phyloP scores from a whole-genome alignment of 768 basidiomycete genomes.

The Mycena kentingensis region DNA sequence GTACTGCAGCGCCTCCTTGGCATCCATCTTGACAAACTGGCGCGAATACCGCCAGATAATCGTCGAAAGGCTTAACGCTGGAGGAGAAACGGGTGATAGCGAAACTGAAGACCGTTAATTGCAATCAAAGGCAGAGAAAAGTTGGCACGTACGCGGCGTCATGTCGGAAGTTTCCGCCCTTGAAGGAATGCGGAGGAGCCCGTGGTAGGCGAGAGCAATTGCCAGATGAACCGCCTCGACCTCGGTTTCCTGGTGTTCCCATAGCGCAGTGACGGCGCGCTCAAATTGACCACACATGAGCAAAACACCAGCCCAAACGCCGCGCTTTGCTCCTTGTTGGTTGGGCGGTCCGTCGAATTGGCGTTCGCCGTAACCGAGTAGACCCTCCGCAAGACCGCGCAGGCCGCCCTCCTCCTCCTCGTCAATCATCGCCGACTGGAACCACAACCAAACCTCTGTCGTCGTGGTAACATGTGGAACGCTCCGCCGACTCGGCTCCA shows the following conservation, averaged over 20 bases:
- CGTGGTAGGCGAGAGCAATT: constrained; percentile 90
- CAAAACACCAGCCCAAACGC: constrained; percentile 81
- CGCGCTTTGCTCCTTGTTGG: constrained; percentile 59
- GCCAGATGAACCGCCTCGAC: constrained; percentile 95
- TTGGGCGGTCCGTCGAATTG: constrained; percentile 74
- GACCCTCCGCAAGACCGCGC: constrained; percentile 71
- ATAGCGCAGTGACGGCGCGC: constrained; percentile 84
- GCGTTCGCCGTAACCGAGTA: constrained; percentile 77
- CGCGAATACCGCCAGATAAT: constrained; percentile 92
- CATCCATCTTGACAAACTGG: constrained; percentile 90
- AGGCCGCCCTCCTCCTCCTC: constrained; percentile 82
- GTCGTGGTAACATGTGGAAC: constrained; percentile 85
- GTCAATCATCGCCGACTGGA: constrained; percentile 89
- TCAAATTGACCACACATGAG: constrained; percentile 96
- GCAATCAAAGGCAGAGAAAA: not conserved
- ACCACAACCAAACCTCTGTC: constrained; percentile 98
- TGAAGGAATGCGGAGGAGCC: constrained; percentile 81
- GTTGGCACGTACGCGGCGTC: constrained; percentile 77
- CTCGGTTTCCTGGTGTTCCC: constrained; percentile 84
- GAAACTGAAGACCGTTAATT: constrained; percentile 51
- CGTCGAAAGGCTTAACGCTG: constrained; percentile 79
- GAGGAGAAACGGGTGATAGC: constrained; percentile 63
- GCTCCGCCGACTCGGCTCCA: constrained; percentile 79
- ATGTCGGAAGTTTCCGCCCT: constrained; percentile 82
- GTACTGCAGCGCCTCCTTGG: constrained; percentile 92